A percentile compares a stretch with the other conserved stretches of the same genome.
Evolutionary conservation across 805 yeast species (phyloP).

Genomic region (Priceomyces castillae): DNA sequence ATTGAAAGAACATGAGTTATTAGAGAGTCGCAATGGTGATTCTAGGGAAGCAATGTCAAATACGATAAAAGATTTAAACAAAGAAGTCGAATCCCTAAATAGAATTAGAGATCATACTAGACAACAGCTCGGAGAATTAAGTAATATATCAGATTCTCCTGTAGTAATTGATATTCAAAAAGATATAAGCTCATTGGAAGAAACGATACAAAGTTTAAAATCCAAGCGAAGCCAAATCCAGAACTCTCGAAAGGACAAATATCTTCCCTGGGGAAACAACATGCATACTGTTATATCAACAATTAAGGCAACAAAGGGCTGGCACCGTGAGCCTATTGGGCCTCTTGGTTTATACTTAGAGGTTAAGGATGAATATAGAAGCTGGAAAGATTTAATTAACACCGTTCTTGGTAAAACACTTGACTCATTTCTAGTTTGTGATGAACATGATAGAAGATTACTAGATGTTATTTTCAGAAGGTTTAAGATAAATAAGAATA

Average conservation of each 20-base stretch:
- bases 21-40: conserved; percentile 44
- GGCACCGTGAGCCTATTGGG: conserved; percentile 62
- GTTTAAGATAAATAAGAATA: conserved; percentile 28
- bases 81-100: conserved; percentile 21
- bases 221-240: conserved; percentile 11
- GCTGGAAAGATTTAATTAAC: conserved; percentile 65
- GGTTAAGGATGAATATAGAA: conserved; percentile 50
- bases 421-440: conserved; percentile 65
- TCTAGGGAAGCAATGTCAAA: conserved; percentile 32
- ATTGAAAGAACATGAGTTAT: conserved; percentile 32
- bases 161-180: conserved; percentile 27
- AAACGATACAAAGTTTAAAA: conserved; percentile 8
- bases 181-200: conserved; percentile 11
- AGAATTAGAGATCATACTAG: conserved; percentile 15
- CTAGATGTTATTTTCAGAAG: conserved; percentile 30
- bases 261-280: conserved; percentile 50
- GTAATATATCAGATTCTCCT: conserved; percentile 7
- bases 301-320: conserved; percentile 32
- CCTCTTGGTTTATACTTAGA: conserved; percentile 69
- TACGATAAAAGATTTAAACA: conserved; percentile 15
- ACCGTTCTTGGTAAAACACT: conserved; percentile 47
- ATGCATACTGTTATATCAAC: conserved; percentile 42
- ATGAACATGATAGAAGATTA: conserved; percentile 52
- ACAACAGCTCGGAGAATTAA: conserved; percentile 13
- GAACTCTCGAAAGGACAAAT: conserved; percentile 29